A percentile compares a stretch with the other conserved stretches of the same genome.
Conservation (phyloP, 805 yeast genomes). For the Kluyveromyces lactis region DNA sequence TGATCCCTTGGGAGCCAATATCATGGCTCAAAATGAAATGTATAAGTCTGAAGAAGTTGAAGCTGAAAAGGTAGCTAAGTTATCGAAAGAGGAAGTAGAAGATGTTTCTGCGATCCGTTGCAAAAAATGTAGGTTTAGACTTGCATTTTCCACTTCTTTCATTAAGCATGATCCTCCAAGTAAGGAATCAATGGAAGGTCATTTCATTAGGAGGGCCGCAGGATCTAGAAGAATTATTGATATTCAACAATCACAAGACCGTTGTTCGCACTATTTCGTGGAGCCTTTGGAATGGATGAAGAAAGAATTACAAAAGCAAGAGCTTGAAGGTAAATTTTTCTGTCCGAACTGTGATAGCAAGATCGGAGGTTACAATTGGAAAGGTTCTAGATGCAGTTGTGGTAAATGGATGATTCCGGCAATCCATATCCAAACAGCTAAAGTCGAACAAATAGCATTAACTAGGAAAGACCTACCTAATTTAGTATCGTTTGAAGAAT, state of each 20-base stretch:
- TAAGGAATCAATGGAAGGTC: slow-evolving; percentile 54
- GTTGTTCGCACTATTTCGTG: slow-evolving; percentile 77
- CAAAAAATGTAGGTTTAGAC: slow-evolving; percentile 65
- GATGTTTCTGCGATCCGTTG: slow-evolving; percentile 50
- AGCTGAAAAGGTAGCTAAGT: slow-evolving; percentile 15
- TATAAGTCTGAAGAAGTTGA: slow-evolving; percentile 26
- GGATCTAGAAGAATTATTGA: slow-evolving; percentile 53
- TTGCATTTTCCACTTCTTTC: slow-evolving; percentile 57
- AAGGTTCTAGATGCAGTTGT: slow-evolving; percentile 88
- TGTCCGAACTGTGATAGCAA: slow-evolving; percentile 83
- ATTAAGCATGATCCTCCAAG: slow-evolving; percentile 63
- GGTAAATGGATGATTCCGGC: slow-evolving; percentile 96
- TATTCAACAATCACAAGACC: slow-evolving; percentile 44
- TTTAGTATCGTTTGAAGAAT: slow-evolving; percentile 14
- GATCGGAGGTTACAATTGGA: slow-evolving; percentile 91
- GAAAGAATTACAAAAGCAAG: slow-evolving; percentile 60
- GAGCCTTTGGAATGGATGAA: slow-evolving; percentile 95
- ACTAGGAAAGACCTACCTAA: slow-evolving; percentile 17
- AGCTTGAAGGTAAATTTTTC: slow-evolving; percentile 74
- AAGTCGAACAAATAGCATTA: slow-evolving; percentile 56
- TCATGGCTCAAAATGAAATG: slow-evolving; percentile 25
- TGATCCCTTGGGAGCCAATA: slow-evolving; percentile 35
- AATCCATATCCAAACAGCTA: slow-evolving; percentile 67
- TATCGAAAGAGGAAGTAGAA: slow-evolving; percentile 20
- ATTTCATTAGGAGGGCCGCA: slow-evolving; percentile 56